These are phyloP conservation scores for Trametes hirsuta DNA, from an alignment of 1,284 basidiomycete species.

Conservation along the genomic window DNA sequence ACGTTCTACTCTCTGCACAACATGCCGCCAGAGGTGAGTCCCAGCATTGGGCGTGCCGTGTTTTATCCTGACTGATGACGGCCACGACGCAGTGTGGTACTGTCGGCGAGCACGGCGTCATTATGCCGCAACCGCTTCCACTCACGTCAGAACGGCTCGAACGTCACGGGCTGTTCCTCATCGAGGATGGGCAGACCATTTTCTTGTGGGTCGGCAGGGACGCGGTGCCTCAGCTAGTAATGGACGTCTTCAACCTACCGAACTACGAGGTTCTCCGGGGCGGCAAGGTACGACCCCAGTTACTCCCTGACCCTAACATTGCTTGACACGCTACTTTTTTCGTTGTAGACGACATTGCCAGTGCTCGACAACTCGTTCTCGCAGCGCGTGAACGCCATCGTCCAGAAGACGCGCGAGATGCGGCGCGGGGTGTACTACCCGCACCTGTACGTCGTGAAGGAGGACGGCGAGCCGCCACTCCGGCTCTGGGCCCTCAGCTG, in stretches of 20 bases:
- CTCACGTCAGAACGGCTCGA: constrained; percentile 93
- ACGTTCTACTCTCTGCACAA: constrained; percentile 96
- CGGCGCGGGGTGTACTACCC: constrained; percentile 91
- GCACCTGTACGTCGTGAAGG: constrained; percentile 97
- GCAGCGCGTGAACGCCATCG: constrained; percentile 89
- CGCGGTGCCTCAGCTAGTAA: constrained; percentile 91
- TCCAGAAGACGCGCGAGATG: constrained; percentile 92
- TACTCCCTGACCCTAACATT: not conserved
- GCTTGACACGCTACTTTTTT: not conserved
- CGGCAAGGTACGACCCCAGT: constrained; percentile 73
- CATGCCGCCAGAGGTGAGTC: constrained; percentile 86
- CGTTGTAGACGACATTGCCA: constrained; percentile 77
- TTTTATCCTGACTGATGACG: too few species aligned
- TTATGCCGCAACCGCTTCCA: constrained; percentile 87
- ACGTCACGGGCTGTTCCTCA: constrained; percentile 94
- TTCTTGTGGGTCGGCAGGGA: constrained; percentile 98
- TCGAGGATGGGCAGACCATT: constrained; percentile 97
- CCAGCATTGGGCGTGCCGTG: not conserved
- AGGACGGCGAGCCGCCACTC: constrained; percentile 94
- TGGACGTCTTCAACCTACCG: constrained; percentile 94
- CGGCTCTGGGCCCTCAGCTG: constrained; percentile 94
- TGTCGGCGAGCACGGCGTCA: constrained; percentile 79
- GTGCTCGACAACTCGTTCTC: constrained; percentile 92
- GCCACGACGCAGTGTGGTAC: constrained; percentile 64
- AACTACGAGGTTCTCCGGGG: constrained; percentile 88